Evolutionary conservation across 306 rosid genomes (phyloP), one percentile per base, ranked within the genome.

Genomic region (Trichosanthes cucumerina): DNA sequence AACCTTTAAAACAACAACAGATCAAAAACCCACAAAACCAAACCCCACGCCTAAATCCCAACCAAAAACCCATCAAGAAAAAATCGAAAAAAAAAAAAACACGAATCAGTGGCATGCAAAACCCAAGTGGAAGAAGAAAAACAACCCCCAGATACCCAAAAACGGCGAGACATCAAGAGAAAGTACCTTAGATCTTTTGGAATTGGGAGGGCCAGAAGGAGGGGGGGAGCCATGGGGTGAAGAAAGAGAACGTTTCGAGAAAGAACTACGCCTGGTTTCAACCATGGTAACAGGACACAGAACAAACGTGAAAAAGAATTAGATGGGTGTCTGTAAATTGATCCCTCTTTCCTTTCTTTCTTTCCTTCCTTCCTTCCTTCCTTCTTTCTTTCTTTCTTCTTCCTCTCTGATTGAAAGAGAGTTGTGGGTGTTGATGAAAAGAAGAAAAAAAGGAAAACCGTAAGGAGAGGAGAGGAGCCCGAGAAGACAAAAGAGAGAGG

Each of bases 211-310:
- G 14, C 59, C 77, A 2, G 59, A 87, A 23, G 97, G 81, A 31
- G 95, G 85, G 83, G 97, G 87, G 11, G 98, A 85, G 5, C 38
- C 50, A 26, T 79, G 75, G 18, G 81, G 52, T 19, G 97, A 83
- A 58, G 93, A 80, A 26, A 89, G 82, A 73, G 96, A 24, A 8
- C 99, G 98, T 82, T 95, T 95, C 74, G 99, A 86, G 50, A 97
- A 86, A 75, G 98, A 87, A 84, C 98, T 92, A 69, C 96, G 88
- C 69, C 98, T 87, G 64, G 98, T 95, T 79, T 95, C 99, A 73
- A 95, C 99, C 99, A 95, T 95, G 90, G 77, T 85, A 75, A 28
- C 21, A 69, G 7, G 9, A 26, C n/a, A 19, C 4, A 53, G 26
- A 53, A 23, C 13, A 46, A 0, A 43, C 57, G 36, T 6, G 64